Base-by-base conservation (phyloP, 179 eudicot species). In the Silene coronaria region DNA sequence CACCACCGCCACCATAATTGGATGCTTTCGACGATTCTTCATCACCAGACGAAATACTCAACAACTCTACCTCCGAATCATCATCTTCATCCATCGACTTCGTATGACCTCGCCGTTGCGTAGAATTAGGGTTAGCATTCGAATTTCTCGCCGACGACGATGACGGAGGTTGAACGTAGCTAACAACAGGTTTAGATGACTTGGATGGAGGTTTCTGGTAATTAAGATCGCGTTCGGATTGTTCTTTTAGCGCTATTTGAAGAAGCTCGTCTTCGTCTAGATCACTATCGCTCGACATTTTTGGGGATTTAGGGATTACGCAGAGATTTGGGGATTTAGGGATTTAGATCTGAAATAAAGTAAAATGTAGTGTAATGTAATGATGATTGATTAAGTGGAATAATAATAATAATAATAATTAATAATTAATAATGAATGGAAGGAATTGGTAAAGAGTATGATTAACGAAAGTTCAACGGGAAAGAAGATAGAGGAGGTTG, bases 1-100 rank as follows among this genome's bases (percentile, higher is more conserved):
- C 73, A 22, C 78, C 78, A n/a, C n/a, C n/a, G n/a, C 69, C 61
- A 19, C 78, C 73, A 30, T 55, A 60, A 57, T 71, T 76, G 8
- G 83, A 83, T 3, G 85, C 88, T 69, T 78, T 87, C 2, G 88
- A 76, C 27, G 88, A 80, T 19, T 95, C 97, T 81, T 92, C 97
- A 70, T 95, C 99, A 0, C 99, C 99, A 0, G 99, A 95, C 6
- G 97, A 90, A 32, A 95, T 95, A 70, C 99, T 95, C 77, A 95
- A 81, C 91, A 95, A 74, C 82, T 95, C 99, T n/a, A 95, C 88
- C 71, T 95, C 99, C 5, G 99, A 95, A 75, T 95, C 99, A 0
- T 92, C 97, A 65, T 95, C 97, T 0, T 89, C 96, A 34, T 90
- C 97, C 62, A 84, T 76, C 19, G 88, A 80, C 83, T 77, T 83